Evolutionary conservation across 1,284 basidiomycete genomes (phyloP), one percentile per base, ranked within the genome.

Genomic region (Cryptococcus depauperatus): DNA sequence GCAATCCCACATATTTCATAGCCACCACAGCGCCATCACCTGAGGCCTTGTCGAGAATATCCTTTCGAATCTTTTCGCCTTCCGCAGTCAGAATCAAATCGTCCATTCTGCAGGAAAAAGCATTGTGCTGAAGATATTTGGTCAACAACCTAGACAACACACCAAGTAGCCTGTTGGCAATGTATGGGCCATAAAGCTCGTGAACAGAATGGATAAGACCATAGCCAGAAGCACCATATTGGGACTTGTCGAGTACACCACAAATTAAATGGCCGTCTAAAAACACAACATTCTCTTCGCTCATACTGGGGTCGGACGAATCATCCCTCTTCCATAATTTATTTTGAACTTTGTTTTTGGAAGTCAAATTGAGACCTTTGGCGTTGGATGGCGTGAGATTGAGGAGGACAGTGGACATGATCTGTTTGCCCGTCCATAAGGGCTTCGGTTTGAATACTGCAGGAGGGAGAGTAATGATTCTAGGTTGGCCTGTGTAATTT

Each of bases 101-200:
- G 72, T 99, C 95, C 89, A 98, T 97, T 35, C 95, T 83, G 73
- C 95, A 99, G 3, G 93, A 92, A 73, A 99, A 99, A 0, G 90
- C 95, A 30, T 91, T 85, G 64, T 91, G 87, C 64, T 98, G 93
- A 39, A 98, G 76, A 73, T 88, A 97, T 68, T 96, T 97, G 44
- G 95, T 97, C 70, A 99, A 90, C 37, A 97, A 75, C 43, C 95
- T 82, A 64, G 87, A 89, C 50, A 98, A 79, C 51, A 97, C 84
- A 45, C 91, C 90, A 29, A 99, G 81, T 8, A 99, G 79, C 61
- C 84, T 83, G 44, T 92, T 95, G 8, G 95, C 93, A 16, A 81
- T 75, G 52, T 85, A 83, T 10, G 92, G 76, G 4, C 95, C 93
- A 68, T 97, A 98, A n/a, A 99, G 75, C 64, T 99, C 95, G 70